phyloP scores from a whole-genome alignment of 2,329 filamentous ascomycete species.

The Fusarium pseudocircinatum region DNA sequence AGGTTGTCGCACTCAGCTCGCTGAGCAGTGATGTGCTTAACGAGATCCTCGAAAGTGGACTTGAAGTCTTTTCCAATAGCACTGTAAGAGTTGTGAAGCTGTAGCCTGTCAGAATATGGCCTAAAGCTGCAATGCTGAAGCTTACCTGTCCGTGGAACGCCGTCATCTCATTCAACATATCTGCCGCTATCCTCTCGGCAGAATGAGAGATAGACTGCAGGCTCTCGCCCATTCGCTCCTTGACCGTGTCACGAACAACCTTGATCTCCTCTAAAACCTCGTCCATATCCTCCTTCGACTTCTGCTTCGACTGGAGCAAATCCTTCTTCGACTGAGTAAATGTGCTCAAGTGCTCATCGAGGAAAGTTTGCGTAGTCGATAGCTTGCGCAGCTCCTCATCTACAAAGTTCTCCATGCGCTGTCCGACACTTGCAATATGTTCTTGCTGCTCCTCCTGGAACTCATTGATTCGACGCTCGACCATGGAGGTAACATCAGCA shows the following conservation, averaged over 20 bases:
- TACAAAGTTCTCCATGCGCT: slow-evolving; percentile 81
- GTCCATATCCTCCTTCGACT: slow-evolving; percentile 87
- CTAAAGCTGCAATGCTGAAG: neutral
- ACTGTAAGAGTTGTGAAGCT: slow-evolving; percentile 87
- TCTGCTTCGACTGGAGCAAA: slow-evolving; percentile 72
- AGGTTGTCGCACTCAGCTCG: slow-evolving; percentile 79
- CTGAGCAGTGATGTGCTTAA: slow-evolving; percentile 78
- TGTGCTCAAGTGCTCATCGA: slow-evolving; percentile 73
- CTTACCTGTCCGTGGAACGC: slow-evolving; percentile 78
- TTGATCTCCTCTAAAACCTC: slow-evolving; percentile 92
- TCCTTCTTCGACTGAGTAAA: slow-evolving; percentile 76
- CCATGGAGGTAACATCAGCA: slow-evolving; percentile 76
- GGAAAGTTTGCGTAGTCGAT: slow-evolving; percentile 72
- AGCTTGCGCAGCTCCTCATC: slow-evolving; percentile 77
- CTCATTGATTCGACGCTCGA: slow-evolving; percentile 78
- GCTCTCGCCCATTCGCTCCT: slow-evolving; percentile 84
- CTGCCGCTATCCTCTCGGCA: slow-evolving; percentile 87
- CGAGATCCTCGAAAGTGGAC: slow-evolving; percentile 81
- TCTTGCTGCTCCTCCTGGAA: slow-evolving; percentile 79
- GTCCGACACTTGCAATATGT: slow-evolving; percentile 73
- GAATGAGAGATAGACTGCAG: slow-evolving; percentile 84
- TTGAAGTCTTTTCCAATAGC: slow-evolving; percentile 88
- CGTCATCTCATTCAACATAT: slow-evolving; percentile 85
- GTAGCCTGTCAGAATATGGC: slow-evolving; percentile 17
- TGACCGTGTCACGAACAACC: slow-evolving; percentile 86